Conservation (phyloP, 805 yeast species). For the Cyberlindnera petersonii region DNA sequence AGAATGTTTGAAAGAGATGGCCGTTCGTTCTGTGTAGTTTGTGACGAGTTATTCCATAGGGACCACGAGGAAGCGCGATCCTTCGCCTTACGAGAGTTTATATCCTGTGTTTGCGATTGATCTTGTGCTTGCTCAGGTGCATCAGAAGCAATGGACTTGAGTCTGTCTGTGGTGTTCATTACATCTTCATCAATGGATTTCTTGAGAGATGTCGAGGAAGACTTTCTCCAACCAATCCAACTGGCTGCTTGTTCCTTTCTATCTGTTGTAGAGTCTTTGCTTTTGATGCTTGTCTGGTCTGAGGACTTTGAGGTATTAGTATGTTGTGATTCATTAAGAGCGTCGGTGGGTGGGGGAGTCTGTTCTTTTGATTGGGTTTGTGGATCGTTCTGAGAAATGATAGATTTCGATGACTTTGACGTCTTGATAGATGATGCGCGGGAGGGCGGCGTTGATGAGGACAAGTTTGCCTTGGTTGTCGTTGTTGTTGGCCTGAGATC, state of each 20-base stretch:
- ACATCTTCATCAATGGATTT: conserved; percentile 18
- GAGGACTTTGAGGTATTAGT: background rate
- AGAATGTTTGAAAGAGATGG: conserved; percentile 20
- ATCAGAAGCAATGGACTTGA: conserved; percentile 14
- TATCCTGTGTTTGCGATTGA: background rate
- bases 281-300: conserved; percentile 8
- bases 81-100: conserved; percentile 1
- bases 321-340: background rate
- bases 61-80: conserved; percentile 26
- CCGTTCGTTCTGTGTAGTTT: conserved; percentile 7
- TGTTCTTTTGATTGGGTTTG: background rate
- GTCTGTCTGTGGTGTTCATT: conserved; percentile 7
- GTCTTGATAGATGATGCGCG: conserved; percentile 9
- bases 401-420: conserved; percentile 3
- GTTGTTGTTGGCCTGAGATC: conserved; percentile 3
- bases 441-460: conserved; percentile 1
- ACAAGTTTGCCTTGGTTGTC: background rate
- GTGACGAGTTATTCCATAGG: conserved; percentile 21
- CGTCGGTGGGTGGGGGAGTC: background rate
- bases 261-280: conserved; percentile 10
- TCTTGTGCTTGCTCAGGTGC: background rate
- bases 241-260: conserved; percentile 7
- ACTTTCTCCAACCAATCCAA: conserved; percentile 26
- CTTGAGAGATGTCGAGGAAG: conserved; percentile 22
- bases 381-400: background rate